Evolutionary conservation across 129 eudicot genomes (phyloP).

Genomic region (Tanacetum coccineum): DNA sequence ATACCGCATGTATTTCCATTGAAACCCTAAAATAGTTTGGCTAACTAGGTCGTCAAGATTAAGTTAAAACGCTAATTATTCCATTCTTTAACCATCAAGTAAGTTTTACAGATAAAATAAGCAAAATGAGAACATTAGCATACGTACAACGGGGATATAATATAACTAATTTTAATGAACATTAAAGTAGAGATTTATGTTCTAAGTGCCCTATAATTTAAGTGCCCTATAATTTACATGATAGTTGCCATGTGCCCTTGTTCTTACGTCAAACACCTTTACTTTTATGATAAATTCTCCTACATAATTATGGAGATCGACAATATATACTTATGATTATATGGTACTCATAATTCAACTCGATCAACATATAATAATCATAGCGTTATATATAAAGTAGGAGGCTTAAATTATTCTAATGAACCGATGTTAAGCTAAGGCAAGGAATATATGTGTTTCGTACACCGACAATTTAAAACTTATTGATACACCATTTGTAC

Average conservation of each 20-base stretch:
- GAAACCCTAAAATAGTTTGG: not conserved
- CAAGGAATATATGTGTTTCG: too few relatives aligned
- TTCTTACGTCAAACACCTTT: constrained; percentile 22
- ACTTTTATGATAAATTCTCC: constrained; percentile 20
- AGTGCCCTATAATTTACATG: constrained; percentile 14
- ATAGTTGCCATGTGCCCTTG: constrained; percentile 25
- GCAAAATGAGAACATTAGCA: too few relatives aligned
- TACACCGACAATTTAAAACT: too few relatives aligned
- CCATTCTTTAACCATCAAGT: too few relatives aligned
- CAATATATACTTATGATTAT: constrained; percentile 13
- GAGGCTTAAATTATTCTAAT: not conserved
- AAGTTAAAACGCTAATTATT: too few relatives aligned
- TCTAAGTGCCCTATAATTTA: constrained; percentile 17
- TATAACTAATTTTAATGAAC: too few relatives aligned
- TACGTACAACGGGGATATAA: too few relatives aligned
- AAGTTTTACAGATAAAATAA: too few relatives aligned
- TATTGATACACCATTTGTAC: too few relatives aligned
- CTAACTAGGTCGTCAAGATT: constrained; percentile 4
- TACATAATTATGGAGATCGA: constrained; percentile 22
- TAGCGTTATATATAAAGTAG: not conserved
- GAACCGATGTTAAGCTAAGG: not conserved
- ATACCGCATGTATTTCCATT: too few relatives aligned
- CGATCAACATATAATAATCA: constrained; percentile 1
- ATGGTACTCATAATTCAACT: constrained; percentile 18
- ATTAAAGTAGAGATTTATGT: constrained; percentile 24